Evolutionary conservation across 2,329 filamentous ascomycete species (phyloP), one percentile per base, ranked within the genome.

Genomic region (Arthrobotrys musiformis): DNA sequence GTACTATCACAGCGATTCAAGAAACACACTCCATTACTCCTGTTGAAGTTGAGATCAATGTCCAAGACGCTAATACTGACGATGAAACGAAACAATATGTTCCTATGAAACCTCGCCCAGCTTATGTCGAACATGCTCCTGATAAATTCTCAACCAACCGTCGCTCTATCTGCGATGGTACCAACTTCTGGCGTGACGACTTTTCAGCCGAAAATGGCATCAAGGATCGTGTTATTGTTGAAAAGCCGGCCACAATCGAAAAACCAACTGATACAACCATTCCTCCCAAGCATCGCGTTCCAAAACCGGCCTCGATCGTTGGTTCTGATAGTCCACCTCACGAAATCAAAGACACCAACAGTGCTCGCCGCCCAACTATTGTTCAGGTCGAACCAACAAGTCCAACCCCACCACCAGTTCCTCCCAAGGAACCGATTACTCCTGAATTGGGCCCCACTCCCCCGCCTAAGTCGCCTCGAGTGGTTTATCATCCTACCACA

Each of bases 321-420:
- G 72, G 72, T 42, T 76, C 72, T 11, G 37, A 69, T 13, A 76
- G 58, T n/a, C 72, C 72, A 19, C 72, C 72, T 40, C 58, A 44
- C n/a, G 64, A 76, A 17, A 76, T 76, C 24, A 62, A 76, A 44
- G 24, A 56, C 17, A 37, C 54, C 30, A 58, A 58, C 33, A 35
- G n/a, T 24, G 63, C 24, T 30, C 62, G 40, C 28, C 62, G 35
- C 30, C 70, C 70, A 26, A 44, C 22, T 7, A n/a, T 75, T 22
- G 62, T 69, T 63, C 24, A 46, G 4, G 37, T 26, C 19, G 70
- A 74, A 19, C 35, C 37, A n/a, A 48, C 44, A 30, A 52, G 26
- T 35, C n/a, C 54, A 3, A 4, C 19, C 0, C 24, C 56, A 30
- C 72, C 58, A 17, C 46, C 64, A 7, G 46, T 76, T 22, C 72